phyloP scores from a whole-genome alignment of 345 rosid genomes.

The Citrus unshiu region DNA sequence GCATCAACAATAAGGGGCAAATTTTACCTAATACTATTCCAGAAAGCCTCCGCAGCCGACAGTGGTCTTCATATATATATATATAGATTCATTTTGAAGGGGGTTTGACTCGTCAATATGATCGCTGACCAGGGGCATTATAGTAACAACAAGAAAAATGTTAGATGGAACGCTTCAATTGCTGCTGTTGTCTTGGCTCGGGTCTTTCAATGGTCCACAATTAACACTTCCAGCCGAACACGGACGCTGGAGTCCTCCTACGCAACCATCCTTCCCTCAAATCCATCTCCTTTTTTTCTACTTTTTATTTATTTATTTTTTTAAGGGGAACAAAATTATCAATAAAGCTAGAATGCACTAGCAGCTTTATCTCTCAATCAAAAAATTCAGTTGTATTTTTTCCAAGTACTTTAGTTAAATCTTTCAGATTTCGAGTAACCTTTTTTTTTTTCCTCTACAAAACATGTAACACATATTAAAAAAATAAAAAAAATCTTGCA shows the following conservation, averaged over 20 bases:
- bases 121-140: conserved; percentile 12
- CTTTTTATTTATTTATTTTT: too few relatives aligned
- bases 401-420: neutral
- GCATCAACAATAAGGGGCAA: neutral
- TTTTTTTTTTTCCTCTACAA: too few relatives aligned
- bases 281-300: too few relatives aligned
- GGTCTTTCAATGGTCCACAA: neutral
- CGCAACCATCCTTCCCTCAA: too few relatives aligned
- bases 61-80: conserved; percentile 1
- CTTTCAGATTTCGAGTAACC: neutral
- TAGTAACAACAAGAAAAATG: neutral
- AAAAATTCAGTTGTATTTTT: neutral
- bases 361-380: too few relatives aligned
- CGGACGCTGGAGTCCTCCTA: neutral
- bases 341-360: too few relatives aligned
- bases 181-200: neutral
- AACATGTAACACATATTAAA: neutral
- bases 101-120: conserved; percentile 30
- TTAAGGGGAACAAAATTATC: neutral
- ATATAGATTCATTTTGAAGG: neutral
- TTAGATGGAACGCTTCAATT: neutral
- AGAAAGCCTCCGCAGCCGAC: conserved; percentile 25
- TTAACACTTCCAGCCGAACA: neutral
- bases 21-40: neutral
- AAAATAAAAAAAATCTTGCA: neutral